Percentiles rank a stretch among this genome's conserved stretches.
Evolutionary conservation across 257 asterid genomes (phyloP).

Genomic region (Solanum etuberosum): DNA sequence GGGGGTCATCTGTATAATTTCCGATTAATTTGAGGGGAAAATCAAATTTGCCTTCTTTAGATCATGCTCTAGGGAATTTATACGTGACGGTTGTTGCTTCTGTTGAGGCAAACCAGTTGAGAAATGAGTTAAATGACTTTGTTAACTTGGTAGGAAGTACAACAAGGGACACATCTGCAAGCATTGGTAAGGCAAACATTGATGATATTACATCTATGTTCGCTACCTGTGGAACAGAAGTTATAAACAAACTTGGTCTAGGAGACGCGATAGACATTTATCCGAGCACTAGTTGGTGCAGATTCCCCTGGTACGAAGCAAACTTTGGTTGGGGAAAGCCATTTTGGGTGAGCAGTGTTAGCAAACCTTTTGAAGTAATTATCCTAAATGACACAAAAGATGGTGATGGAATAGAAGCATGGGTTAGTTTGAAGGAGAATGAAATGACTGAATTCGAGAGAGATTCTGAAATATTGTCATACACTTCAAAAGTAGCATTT

Average conservation of each 20-base stretch:
- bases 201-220: not conserved
- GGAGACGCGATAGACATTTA: not conserved
- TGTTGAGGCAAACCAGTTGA: not conserved
- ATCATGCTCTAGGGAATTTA: conserved; percentile 19
- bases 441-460: conserved; percentile 5
- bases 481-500: not conserved
- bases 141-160: not conserved
- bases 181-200: not conserved
- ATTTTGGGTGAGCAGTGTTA: not conserved
- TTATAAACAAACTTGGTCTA: not conserved
- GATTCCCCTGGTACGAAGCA: conserved; percentile 5
- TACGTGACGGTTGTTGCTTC: not conserved
- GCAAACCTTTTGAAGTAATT: not conserved
- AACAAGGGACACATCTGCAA: not conserved
- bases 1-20: not conserved
- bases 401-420: conserved; percentile 24
- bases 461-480: not conserved
- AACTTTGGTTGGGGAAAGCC: conserved; percentile 41
- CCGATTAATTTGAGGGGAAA: conserved; percentile 10
- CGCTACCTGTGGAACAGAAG: not conserved
- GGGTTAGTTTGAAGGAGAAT: conserved; percentile 5
- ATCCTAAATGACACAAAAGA: not conserved
- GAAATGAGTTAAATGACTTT: not conserved
- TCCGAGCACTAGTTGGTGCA: not conserved
- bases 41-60: not conserved